Base-by-base conservation (phyloP, 805 yeast genomes). In the Hermanozyma aechmeae region DNA sequence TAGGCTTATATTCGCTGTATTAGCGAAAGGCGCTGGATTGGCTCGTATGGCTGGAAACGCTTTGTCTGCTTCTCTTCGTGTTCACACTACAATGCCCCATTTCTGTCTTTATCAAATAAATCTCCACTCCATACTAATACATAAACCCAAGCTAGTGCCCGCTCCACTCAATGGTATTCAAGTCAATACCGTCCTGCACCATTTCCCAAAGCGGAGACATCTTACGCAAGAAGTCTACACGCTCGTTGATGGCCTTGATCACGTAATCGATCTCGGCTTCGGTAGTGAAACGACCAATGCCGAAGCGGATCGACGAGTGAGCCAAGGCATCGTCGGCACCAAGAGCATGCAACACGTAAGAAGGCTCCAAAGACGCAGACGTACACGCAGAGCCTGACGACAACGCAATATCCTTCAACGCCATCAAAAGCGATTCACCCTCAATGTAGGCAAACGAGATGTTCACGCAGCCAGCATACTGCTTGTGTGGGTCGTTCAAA, bases 321-420 rank as follows among this genome's bases (percentile, higher is more conserved):
- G 98, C 98, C 46, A 92, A 67, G 4, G 96, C 96, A 51, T 92
- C 98, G 56, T 89, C 97, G 11, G 95, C 96, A 31, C 98, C 98
- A 27, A 92, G 66, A 0, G 98, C 97, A 46, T 87, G 95, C 47
- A 92, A 69, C 23, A 92, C 98, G 48, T 92, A 92, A 5, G 96
- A 85, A 9, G 98, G 98, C 58, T 92, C 98, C 50, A 92, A 70
- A 3, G 97, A 92, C 0, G 98, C 96, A 16, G 97, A 89, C 3
- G 98, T 92, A 69, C 98, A 92, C 3, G 98, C 98, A 10, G 96
- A 86, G 16, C 98, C 98, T 1, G 96, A 84, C 37, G 93, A 79
- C 41, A 92, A 68, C 0, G 98, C 98, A 50, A 92, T 85, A 53
- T 92, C 98, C 55, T 89, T 87, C 51, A 92, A 72, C 2, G 97